Percentiles rank a stretch among this genome's conserved stretches.
phyloP scores from a whole-genome alignment of 2,329 filamentous ascomycete species.

The Teratosphaeria gauchensis region DNA sequence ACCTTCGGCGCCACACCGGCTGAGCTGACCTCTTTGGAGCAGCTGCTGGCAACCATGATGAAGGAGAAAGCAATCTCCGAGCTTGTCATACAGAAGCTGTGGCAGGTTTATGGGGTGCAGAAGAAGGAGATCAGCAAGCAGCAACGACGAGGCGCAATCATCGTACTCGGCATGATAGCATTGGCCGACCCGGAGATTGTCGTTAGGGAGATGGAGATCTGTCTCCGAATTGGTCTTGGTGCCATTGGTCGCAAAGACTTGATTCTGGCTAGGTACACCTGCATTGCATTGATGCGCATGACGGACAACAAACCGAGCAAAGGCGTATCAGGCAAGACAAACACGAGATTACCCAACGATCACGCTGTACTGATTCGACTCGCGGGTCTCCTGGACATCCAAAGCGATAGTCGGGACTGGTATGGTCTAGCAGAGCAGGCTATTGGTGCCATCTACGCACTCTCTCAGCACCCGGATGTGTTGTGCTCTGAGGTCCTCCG shows the following conservation, averaged over 20 bases:
- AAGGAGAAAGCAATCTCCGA: conserved; percentile 80
- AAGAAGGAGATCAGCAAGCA: conserved; percentile 86
- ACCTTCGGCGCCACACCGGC: conserved; percentile 93
- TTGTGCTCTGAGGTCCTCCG: conserved; percentile 86
- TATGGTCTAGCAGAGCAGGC: conserved; percentile 91
- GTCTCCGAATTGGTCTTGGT: conserved; percentile 82
- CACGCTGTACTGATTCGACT: conserved; percentile 77
- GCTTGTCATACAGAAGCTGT: conserved; percentile 79
- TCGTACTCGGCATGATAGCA: conserved; percentile 92
- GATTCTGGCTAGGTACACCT: conserved; percentile 87
- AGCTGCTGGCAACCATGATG: conserved; percentile 96
- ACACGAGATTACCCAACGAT: conserved; percentile 78
- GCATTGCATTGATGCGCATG: conserved; percentile 83
- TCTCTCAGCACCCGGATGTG: conserved; percentile 88
- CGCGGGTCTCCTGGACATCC: conserved; percentile 74
- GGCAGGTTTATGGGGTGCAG: conserved; percentile 95
- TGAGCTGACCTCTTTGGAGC: conserved; percentile 89
- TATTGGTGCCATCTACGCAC: conserved; percentile 84
- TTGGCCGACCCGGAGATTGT: conserved; percentile 88
- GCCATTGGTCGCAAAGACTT: conserved; percentile 71
- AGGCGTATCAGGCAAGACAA: conserved; percentile 52
- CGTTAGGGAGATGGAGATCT: conserved; percentile 87
- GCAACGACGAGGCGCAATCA: conserved; percentile 86
- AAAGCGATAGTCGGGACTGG: conserved; percentile 87
- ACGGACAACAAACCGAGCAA: conserved; percentile 74